A percentile compares a stretch with the other conserved stretches of the same genome.
phyloP scores from a whole-genome alignment of 805 yeast species.

The Helenozyma rhizophorensis region DNA sequence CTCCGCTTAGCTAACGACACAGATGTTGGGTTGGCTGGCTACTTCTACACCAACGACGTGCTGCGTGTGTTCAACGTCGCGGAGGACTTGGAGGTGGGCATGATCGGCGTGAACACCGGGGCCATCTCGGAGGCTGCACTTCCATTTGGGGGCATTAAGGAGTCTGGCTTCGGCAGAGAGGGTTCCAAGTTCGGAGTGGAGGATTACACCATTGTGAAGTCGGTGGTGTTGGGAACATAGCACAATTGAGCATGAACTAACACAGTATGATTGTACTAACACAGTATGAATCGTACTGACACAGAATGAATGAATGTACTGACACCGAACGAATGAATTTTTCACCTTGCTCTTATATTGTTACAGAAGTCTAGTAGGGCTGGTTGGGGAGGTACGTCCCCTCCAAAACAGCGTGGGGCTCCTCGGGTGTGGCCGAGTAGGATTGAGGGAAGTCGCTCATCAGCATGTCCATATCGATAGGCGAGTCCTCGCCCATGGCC shows the following conservation, averaged over 20 bases:
- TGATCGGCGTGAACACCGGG: constrained; percentile 81
- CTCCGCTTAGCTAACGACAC: constrained; percentile 58
- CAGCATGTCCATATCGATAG: not conserved
- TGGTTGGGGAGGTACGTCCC: no score
- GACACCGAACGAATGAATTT: no score
- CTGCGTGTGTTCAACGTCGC: constrained; percentile 55
- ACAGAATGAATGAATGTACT: no score
- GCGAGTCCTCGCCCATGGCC: not conserved
- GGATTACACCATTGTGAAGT: constrained; percentile 64
- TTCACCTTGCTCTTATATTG: no score
- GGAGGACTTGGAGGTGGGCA: constrained; percentile 68
- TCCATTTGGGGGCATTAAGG: constrained; percentile 75
- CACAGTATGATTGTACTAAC: no score
- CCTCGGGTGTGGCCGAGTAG: not conserved
- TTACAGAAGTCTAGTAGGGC: no score
- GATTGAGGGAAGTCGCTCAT: not conserved
- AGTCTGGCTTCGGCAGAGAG: constrained; percentile 79
- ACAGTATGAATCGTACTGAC: no score
- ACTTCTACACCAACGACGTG: constrained; percentile 58
- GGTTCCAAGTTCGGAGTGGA: constrained; percentile 74
- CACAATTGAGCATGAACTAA: no score
- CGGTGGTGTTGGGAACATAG: constrained; percentile 61
- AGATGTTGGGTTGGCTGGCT: constrained; percentile 74
- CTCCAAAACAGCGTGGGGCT: no score
- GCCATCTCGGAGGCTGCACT: constrained; percentile 62